These are phyloP conservation scores for Rhizoclosmatium sp. DNA, from an alignment of 192 early-diverging fungal species.

Conservation along the genomic window DNA sequence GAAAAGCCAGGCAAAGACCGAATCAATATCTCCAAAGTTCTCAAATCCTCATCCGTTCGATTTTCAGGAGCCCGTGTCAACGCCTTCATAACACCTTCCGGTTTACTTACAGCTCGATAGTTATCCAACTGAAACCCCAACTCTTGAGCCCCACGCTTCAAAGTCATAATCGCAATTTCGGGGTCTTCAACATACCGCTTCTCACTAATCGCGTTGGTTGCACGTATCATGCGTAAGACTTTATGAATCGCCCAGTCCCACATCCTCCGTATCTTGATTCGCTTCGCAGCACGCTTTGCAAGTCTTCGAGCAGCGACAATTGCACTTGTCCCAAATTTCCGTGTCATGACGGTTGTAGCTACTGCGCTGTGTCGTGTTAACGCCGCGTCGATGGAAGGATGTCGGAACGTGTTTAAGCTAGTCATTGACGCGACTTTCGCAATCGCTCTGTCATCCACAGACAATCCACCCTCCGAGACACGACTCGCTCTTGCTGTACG, in stretches of 20 bases:
- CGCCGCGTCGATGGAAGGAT: no score
- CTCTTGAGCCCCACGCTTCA: not conserved
- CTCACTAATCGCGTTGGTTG: conserved; percentile 24
- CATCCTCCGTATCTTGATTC: not conserved
- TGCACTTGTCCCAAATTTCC: not conserved
- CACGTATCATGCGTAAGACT: conserved; percentile 11
- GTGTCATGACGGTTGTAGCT: not conserved
- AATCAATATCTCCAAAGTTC: not conserved
- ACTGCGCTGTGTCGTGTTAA: no score
- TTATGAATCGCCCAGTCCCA: conserved; percentile 3
- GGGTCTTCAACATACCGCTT: not conserved
- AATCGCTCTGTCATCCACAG: no score
- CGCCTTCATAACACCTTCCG: conserved; percentile 14
- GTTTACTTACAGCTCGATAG: not conserved
- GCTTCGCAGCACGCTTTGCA: not conserved
- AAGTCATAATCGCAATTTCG: not conserved
- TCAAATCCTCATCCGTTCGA: conserved; percentile 7
- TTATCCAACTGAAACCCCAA: conserved; percentile 29
- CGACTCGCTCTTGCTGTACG: no score
- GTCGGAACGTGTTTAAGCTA: no score
- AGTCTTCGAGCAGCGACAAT: conserved; percentile 1
- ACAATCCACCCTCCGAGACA: no score
- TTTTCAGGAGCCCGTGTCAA: conserved; percentile 10
- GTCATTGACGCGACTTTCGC: no score
- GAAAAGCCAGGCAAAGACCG: conserved; percentile 1